Evolutionary conservation across 352 stramenopile species (phyloP).

Genomic region (Phytophthora hibernalis): DNA sequence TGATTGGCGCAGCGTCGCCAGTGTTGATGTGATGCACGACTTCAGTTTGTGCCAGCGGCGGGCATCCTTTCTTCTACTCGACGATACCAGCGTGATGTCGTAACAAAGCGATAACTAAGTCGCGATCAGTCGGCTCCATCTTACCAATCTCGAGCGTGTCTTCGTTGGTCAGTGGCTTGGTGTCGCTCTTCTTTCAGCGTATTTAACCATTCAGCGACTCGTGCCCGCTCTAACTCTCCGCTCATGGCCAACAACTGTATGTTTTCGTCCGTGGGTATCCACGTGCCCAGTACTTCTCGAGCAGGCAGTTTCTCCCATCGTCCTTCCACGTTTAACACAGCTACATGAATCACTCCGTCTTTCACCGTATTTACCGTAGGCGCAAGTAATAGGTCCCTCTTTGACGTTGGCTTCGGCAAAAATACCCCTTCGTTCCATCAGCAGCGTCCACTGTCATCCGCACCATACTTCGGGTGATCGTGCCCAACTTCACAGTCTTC

Average conservation of each 20-base stretch:
- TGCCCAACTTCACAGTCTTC: constrained; percentile 3
- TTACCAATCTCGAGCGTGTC: neutral
- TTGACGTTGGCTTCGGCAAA: neutral
- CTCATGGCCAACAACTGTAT: constrained; percentile 16
- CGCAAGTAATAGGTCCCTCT: constrained; percentile 15
- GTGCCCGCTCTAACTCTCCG: neutral
- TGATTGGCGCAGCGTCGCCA: too few species aligned
- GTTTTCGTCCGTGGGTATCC: constrained; percentile 20
- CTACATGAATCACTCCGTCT: neutral
- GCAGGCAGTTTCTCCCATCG: constrained; percentile 8
- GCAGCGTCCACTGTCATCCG: constrained; percentile 8
- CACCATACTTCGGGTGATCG: neutral
- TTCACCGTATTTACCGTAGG: constrained; percentile 8
- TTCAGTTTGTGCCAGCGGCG: too few species aligned
- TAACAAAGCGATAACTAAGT: neutral
- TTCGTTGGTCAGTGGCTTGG: neutral
- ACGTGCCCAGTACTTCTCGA: constrained; percentile 10
- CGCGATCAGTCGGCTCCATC: neutral
- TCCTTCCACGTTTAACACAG: constrained; percentile 26
- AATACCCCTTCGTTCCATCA: constrained; percentile 7
- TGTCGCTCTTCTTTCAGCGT: neutral
- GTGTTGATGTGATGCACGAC: too few species aligned
- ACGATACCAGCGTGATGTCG: neutral
- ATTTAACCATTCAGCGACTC: too few species aligned
- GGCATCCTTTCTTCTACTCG: neutral